Percentiles rank a stretch among this genome's conserved stretches.
These are phyloP conservation scores for Poa annua DNA, from an alignment of 176 grass and related monocot species.

Conservation along the genomic window DNA sequence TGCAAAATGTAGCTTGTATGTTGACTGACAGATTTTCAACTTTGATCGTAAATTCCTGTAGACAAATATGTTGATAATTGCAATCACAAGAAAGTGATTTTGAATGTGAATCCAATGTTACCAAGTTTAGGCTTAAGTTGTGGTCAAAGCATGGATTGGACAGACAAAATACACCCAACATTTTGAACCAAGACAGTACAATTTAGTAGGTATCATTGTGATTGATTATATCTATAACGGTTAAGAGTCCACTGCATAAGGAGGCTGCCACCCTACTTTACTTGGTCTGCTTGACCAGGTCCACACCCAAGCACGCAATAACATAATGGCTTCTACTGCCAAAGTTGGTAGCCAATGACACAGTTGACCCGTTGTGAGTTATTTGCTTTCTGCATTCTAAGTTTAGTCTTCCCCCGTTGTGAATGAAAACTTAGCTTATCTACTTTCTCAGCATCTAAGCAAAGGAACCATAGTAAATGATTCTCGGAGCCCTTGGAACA, in stretches of 20 bases:
- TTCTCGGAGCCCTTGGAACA: conserved; percentile 13
- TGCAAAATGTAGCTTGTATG: background rate
- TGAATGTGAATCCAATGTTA: background rate
- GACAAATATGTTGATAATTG: background rate
- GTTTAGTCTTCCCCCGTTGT: background rate
- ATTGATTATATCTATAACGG: background rate
- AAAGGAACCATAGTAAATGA: background rate
- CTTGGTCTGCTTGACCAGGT: background rate
- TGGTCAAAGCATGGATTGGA: background rate
- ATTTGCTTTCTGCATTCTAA: background rate
- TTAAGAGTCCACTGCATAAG: background rate
- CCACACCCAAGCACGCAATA: conserved; percentile 14
- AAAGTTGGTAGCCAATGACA: background rate
- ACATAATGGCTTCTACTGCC: background rate
- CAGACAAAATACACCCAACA: background rate
- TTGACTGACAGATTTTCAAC: background rate
- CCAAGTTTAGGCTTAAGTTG: background rate
- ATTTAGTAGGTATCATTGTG: background rate
- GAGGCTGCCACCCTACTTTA: background rate
- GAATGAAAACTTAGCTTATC: conserved; percentile 5
- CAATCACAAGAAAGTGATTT: background rate
- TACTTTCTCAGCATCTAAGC: background rate
- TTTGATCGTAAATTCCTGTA: background rate
- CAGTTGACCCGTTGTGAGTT: background rate
- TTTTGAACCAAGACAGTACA: background rate